Conservation (phyloP, 2,329 filamentous ascomycete species). For the Tolypocladium inflatum region DNA sequence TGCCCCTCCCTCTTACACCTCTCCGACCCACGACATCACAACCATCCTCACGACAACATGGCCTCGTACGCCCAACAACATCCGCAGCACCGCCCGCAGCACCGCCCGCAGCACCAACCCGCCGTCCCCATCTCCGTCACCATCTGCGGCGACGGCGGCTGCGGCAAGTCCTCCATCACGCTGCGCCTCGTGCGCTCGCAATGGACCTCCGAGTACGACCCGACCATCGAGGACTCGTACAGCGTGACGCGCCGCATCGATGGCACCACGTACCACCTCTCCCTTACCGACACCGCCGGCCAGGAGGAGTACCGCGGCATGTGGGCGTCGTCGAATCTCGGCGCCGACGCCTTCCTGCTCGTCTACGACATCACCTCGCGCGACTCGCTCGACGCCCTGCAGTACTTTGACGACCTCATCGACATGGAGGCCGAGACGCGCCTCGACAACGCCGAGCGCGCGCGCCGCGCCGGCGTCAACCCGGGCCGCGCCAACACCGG, state of each 20-base stretch:
- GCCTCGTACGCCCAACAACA: not conserved
- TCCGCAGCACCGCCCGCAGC: not conserved
- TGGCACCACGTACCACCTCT: slow-evolving; percentile 69
- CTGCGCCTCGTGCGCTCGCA: slow-evolving; percentile 71
- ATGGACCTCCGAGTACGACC: slow-evolving; percentile 79
- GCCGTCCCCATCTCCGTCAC: slow-evolving; percentile 62
- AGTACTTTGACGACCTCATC: slow-evolving; percentile 75
- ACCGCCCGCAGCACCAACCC: slow-evolving; percentile 9
- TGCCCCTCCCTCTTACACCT: not conserved
- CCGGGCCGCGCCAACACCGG: slow-evolving; percentile 17
- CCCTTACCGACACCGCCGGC: slow-evolving; percentile 76
- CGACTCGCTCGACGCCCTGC: slow-evolving; percentile 59
- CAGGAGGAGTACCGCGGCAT: slow-evolving; percentile 85
- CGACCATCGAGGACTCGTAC: slow-evolving; percentile 78
- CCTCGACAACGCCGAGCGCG: slow-evolving; percentile 50
- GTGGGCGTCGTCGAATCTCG: slow-evolving; percentile 71
- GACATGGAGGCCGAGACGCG: slow-evolving; percentile 70
- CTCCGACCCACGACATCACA: not conserved
- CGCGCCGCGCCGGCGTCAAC: slow-evolving; percentile 31
- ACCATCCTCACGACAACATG: not conserved
- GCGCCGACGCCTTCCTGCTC: slow-evolving; percentile 73
- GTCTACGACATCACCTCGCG: slow-evolving; percentile 78
- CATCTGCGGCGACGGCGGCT: slow-evolving; percentile 79
- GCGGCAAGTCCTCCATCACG: slow-evolving; percentile 78
- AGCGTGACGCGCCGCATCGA: slow-evolving; percentile 72